Evolutionary conservation across 1,284 basidiomycete species (phyloP), one percentile per base, ranked within the genome.

Genomic region (Xanthoconium separans): DNA sequence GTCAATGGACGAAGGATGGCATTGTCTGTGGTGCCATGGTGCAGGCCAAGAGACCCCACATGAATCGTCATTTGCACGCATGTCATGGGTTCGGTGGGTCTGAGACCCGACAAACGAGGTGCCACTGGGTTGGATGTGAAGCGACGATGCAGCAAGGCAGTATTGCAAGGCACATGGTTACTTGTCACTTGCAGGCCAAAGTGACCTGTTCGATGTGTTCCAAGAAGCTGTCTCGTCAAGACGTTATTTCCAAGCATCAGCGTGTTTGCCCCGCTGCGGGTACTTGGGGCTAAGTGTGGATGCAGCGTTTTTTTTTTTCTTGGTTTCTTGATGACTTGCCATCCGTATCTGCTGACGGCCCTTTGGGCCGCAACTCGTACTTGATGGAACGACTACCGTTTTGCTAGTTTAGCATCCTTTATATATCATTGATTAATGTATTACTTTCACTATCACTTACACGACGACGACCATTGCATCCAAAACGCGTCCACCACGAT

Each of bases 151-250:
- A 69, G 12, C 65, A 66, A 44, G 67, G 67, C 24, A 65, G 65
- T 49, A 63, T 65, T 20, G 67, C 65, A n/a, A 65, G 67, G 30
- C 67, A 65, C 33, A 50, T 65, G 60, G 67, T 65, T 24, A 61
- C 65, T 9, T 65, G 67, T 49, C 67, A 65, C 45, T 50, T 65
- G 4, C 64, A 65, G 46, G 62, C 64, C 2, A 65, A 70, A 42
- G 64, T 70, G 39, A 65, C 64, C 4, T 65, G 64, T 39, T 64
- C 64, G 2, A 58, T 60, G 59, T 65, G 67, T 54, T 66, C 36
- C 47, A 69, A 65, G 46, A 66, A 68, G 42, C 29, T 65, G 37
- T 65, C 67, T 29, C 64, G 64, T 29, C 62, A 57, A 30, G 67
- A 65, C 33, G 64, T 65, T 15, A 61, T 65, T 49, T 58, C 62